Percentiles rank a stretch among this genome's conserved stretches.
Evolutionary conservation across 176 grass and related monocot species (phyloP).

Genomic region (Lolium rigidum): DNA sequence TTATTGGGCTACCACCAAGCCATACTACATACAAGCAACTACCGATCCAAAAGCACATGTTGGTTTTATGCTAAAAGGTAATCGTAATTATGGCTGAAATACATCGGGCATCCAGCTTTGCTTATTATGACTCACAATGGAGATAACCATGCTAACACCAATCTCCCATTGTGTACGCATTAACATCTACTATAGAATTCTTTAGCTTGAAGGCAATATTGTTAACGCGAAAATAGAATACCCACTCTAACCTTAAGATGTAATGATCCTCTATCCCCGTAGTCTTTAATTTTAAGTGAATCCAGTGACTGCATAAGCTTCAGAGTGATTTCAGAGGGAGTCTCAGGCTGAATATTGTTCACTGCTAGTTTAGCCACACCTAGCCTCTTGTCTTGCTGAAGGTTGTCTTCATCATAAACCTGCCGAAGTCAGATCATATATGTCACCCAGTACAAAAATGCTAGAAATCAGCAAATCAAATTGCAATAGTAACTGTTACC

Average conservation of each 20-base stretch:
- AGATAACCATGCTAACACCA: conserved; percentile 16
- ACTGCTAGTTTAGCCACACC: conserved; percentile 74
- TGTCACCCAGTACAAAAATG: conserved; percentile 13
- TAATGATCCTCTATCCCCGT: conserved; percentile 85
- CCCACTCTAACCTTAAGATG: conserved; percentile 64
- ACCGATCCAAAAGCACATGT: background rate
- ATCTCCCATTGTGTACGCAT: background rate
- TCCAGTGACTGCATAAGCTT: conserved; percentile 78
- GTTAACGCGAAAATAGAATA: conserved; percentile 28
- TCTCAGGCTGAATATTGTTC: conserved; percentile 61
- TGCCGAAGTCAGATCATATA: conserved; percentile 43
- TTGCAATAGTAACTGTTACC: background rate
- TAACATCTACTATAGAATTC: conserved; percentile 28
- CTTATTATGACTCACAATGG: background rate
- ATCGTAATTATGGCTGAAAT: conserved; percentile 13
- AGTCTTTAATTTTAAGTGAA: conserved; percentile 79
- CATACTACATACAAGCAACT: background rate
- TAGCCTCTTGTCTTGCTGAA: conserved; percentile 78
- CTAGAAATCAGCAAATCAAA: conserved; percentile 10
- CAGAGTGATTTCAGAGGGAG: conserved; percentile 61
- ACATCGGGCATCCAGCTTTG: background rate
- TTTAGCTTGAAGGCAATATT: conserved; percentile 35
- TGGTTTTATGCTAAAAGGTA: background rate
- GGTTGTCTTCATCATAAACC: conserved; percentile 89
- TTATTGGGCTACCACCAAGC: background rate